Base-by-base conservation (phyloP, 352 stramenopile species). In the Vaucheria bursata region DNA sequence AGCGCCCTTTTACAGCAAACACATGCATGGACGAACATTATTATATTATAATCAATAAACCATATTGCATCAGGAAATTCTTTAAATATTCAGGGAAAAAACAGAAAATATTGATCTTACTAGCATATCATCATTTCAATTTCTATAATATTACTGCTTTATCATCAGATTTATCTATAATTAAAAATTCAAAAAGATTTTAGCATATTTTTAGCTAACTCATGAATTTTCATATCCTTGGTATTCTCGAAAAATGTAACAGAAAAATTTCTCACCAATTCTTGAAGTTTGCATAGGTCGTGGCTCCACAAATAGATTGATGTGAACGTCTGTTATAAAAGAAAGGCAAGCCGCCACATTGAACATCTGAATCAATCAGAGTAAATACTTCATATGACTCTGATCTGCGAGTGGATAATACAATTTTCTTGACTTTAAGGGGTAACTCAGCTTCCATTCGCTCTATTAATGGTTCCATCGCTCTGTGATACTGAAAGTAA, bases 271-370 rank as follows among this genome's bases (percentile, higher is more conserved):
- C 77, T 82, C 77, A 82, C 77, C 77, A 82, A 50, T 66, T 37
- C 34, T 36, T 74, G 71, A 82, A 82, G 59, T 82, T 82, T 3
- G 33, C 34, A 65, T 74, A 82, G 31, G 77, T 82, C 25, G 77
- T 82, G 1, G 77, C 77, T 7, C 77, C 77, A 59, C 77, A 82
- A 34, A 82, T 82, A 3, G 77, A 53, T 45, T 82, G 29, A 8
- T 67, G 59, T n/a, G 77, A 79, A 32, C 49, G 71, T 37, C 59
- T 59, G 77, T 82, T 82, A 49, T 82, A 82, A 35, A 82, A 82
- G 39, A 82, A 82, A 0, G 77, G 77, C 68, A 82, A 71, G 7
- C 77, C 77, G 2, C 53, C 53, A 7, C 53, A 68, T 2, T 68
- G 53, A 2, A 68, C 53, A 2, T 68, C 53, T 31, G 2, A 31